Evolutionary conservation across 2,329 filamentous ascomycete species (phyloP), one percentile per base, ranked within the genome.

Genomic region (Fusarium bactridioides): DNA sequence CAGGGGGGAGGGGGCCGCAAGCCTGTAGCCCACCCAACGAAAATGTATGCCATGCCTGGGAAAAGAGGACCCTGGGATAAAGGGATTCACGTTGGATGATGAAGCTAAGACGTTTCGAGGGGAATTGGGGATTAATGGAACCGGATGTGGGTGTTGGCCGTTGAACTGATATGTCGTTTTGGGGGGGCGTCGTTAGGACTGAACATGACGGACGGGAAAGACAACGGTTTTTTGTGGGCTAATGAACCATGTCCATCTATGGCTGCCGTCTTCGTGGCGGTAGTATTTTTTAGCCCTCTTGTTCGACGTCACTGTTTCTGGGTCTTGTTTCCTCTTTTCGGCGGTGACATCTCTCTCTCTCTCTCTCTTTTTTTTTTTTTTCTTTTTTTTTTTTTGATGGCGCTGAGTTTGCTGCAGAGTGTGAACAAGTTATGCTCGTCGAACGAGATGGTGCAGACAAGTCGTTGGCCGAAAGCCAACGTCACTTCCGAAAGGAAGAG

Each of bases 221-320:
- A n/a, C n/a, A n/a, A n/a, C n/a, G n/a, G n/a, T n/a, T n/a, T n/a
- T n/a, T n/a, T n/a, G n/a, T n/a, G 74, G 74, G 69, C 43, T 75
- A 33, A 33, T 15, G 41, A 57, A 60, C 64, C 59, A 58, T 62
- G 61, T 15, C 27, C 43, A 47, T 70, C 62, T 62, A 71, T 64
- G 38, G 40, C 54, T 57, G 54, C 40, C n/a, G 19, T 57, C 54
- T 60, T 61, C n/a, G 50, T 53, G 58, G 58, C 35, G 43, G 54
- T 50, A 50, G 25, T 41, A 21, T 21, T 41, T 68, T 25, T 48
- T 45, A 27, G 29, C 29, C 40, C 50, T 61, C 61, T 41, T 59
- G 64, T 47, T 70, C 65, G 48, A 73, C 65, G 61, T 70, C 70
- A 73, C 61, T 64, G 66, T 43, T 58, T 47, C 41, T n/a, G 33